Base-by-base conservation (phyloP, 2,329 filamentous ascomycete genomes). In the Paecilomyces fulvus region DNA sequence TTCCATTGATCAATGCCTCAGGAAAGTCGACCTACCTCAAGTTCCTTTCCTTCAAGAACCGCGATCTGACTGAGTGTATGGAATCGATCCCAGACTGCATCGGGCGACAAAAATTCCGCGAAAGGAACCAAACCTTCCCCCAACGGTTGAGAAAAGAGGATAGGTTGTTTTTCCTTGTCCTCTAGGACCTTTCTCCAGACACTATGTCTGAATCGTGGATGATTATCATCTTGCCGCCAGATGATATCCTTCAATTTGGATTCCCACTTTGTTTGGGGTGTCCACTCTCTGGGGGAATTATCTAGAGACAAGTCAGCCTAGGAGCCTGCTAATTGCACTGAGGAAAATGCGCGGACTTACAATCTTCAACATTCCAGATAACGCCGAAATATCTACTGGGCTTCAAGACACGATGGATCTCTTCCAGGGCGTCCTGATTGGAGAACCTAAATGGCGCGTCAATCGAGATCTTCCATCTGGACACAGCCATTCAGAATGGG, bases 291-390 rank as follows among this genome's bases (percentile, higher is more conserved):
- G 0, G 85, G 83, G 51, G 84, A 80, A 67, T 89, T 89, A 67
- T 89, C 84, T 87, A 59, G 30, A 46, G 59, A 59, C 55, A 56
- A 37, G 51, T 17, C 60, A 17, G 37, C 52, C 4, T 49, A 12
- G 30, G 56, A 59, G 4, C 23, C 20, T 4, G 55, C 2, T 9
- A 43, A n/a, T 1, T 43, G 14, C 14, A 8, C 17, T 9, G 4
- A 17, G 8, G 3, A 20, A 17, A 12, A 1, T 8, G 37, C 14
- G 14, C n/a, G 8, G n/a, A 73, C 79, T 65, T 71, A 86, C 85
- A 89, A 61, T 88, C 84, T 67, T 89, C 86, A 58, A 86, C 76
- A 63, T 89, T 90, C 87, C 88, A 90, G 54, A 90, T 84, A 68
- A 88, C 70, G 12, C 83, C 87, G 28, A 90, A 75, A 28, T 77